Evolutionary conservation across 306 rosid species (phyloP).

Genomic region (Malus orientalis): DNA sequence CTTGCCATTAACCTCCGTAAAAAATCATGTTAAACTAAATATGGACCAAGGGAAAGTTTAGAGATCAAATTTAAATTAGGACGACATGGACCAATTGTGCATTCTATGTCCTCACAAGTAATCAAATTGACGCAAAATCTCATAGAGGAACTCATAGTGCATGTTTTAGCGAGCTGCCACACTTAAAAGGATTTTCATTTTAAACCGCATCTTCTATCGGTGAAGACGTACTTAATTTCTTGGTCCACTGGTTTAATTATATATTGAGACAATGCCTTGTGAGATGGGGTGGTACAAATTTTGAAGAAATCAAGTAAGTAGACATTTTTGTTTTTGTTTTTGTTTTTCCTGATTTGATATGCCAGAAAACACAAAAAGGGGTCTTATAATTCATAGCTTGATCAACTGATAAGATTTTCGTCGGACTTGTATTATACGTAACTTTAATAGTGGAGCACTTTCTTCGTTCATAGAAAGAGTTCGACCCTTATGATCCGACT

Average conservation of each 20-base stretch:
- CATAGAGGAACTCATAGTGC: no score
- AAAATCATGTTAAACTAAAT: no score
- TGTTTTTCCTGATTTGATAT: not conserved
- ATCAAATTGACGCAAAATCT: no score
- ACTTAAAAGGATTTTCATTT: not conserved
- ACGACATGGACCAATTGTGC: no score
- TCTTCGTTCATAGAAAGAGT: not conserved
- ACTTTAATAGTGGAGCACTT: not conserved
- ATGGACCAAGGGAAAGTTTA: no score
- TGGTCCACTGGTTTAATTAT: not conserved
- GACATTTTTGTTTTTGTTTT: no score
- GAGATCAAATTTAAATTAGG: no score
- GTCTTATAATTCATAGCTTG: not conserved
- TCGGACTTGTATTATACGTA: not conserved
- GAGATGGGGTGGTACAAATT: not conserved
- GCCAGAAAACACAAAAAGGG: not conserved
- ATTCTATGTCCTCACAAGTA: no score
- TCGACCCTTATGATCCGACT: not conserved
- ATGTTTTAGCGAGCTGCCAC: no score
- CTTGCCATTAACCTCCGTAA: no score
- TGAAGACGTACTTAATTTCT: not conserved
- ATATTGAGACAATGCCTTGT: no score
- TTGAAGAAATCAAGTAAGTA: no score
- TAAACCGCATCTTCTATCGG: not conserved
- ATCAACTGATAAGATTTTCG: not conserved